Evolutionary conservation across 208 protist species (phyloP), one percentile per base, ranked within the genome.

Genomic region (Trypanosoma brucei): DNA sequence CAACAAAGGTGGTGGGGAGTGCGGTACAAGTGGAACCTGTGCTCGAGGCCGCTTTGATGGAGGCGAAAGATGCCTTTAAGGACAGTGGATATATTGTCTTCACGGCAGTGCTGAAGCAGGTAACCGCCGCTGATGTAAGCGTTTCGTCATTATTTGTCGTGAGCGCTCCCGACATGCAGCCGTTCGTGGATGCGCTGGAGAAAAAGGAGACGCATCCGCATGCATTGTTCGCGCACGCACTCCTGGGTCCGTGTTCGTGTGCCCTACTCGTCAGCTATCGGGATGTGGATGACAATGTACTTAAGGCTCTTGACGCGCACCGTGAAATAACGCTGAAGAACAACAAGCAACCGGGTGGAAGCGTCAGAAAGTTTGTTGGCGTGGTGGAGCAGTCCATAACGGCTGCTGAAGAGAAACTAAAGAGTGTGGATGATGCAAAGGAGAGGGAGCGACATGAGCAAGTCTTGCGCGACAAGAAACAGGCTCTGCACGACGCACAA

Each of bases 81-180:
- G 59, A 57, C 58, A 62, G 71, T 65, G 64, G 70, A 36, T 55
- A 75, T 44, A 70, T 90, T 30, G 67, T 84, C 39, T 66, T 69
- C 55, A 83, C 68, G 8, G 77, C 75, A 13, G 83, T 86, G 13
- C 56, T 86, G 49, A 85, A 80, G 61, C 73, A 81, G 62, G 61
- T 75, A 6, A 37, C 45, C 39, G n/a, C 56, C 30, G 64, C 70
- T 53, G 79, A 86, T 64, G 79, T 86, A 22, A 56, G 75, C 5
- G 48, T 90, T 14, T 55, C 72, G 38, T 84, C 77, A 13, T n/a
- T 86, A 34, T 82, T 84, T 34, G 70, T 68, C 46, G 55, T 70
- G 22, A 73, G 63, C 53, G 59, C 74, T 11, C 56, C 56, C 5
- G 72, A 78, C 65, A 70, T 83, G 66, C 55, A 56, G 42, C 74